Base-by-base conservation (phyloP, 495 filamentous ascomycete species). In the Aspergillus hancockii region DNA sequence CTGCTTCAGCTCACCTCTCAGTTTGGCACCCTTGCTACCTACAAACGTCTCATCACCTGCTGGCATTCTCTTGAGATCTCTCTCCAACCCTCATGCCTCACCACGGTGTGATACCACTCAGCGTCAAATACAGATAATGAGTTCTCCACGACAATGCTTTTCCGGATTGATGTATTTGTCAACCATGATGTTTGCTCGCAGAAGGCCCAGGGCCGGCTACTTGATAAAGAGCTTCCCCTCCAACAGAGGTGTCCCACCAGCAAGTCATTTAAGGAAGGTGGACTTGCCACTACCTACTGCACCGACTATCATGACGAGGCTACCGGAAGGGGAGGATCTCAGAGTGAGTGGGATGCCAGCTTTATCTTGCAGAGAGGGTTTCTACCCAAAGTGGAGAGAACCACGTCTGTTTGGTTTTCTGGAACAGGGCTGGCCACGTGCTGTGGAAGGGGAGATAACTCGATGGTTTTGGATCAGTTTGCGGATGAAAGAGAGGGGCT, bases 211-310 rank as follows among this genome's bases (percentile, higher is more conserved):
- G 25, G 68, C 64, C n/a, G 60, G 53, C 41, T 64, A 54, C 31
- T 55, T 54, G 8, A 69, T 40, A 54, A 58, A 54, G 23, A 61
- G 41, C 0, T 61, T 51, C 3, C 64, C 67, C 18, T 60, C 57
- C 0, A 60, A 18, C 8, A 67, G 30, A 0, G 60, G 55, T 0
- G 58, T 67, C 30, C 66, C 67, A 55, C 56, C 53, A 30, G 63
- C 53, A 6, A 72, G 52, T 3, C 60, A 68, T 19, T 75, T 72
- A 18, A 77, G 66, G 12, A 80, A 60, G 0, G 72, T 75, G 1
- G 76, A 76, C 49, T 79, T 79, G 0, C 77, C 78, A 12, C 70
- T 71, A 0, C 68, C 78, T 8, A 80, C 69, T 7, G 75, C 71
- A 0, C 78, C 79, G 16, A 78, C 59, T 14, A 81, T 49, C 0